Percentiles rank a stretch among this genome's conserved stretches.
These are phyloP conservation scores for Echinosophora koreensis DNA, from an alignment of 306 rosid species.

Conservation along the genomic window DNA sequence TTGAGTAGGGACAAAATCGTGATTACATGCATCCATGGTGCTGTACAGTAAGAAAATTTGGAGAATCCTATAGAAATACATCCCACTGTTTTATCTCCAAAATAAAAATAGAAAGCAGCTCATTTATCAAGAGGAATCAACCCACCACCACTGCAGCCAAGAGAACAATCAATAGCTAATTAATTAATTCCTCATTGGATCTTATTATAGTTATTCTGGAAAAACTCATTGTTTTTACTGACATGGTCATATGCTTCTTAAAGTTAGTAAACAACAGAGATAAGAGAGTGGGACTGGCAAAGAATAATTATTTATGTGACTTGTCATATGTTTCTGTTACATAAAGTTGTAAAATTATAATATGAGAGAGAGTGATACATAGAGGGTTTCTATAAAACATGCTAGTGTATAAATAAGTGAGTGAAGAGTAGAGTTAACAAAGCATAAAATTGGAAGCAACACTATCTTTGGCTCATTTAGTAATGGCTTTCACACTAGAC, in stretches of 20 bases:
- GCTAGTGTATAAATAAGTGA: constrained; percentile 19
- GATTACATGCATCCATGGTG: constrained; percentile 33
- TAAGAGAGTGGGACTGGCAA: constrained; percentile 8
- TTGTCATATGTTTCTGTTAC: constrained; percentile 58
- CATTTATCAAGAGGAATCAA: constrained; percentile 58
- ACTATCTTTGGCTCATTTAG: constrained; percentile 20
- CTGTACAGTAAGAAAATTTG: constrained; percentile 21
- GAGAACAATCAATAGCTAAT: constrained; percentile 57
- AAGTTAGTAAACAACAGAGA: constrained; percentile 57
- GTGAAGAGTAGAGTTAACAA: constrained; percentile 28
- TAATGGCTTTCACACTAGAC: constrained; percentile 61
- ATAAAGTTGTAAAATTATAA: constrained; percentile 44
- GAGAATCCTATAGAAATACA: constrained; percentile 15
- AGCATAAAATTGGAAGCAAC: constrained; percentile 38
- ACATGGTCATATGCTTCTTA: constrained; percentile 72
- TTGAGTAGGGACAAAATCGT: constrained; percentile 42
- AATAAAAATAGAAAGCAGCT: constrained; percentile 42
- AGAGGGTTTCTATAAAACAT: constrained; percentile 43
- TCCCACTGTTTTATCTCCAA: not conserved
- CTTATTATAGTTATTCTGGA: constrained; percentile 57
- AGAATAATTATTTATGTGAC: constrained; percentile 49
- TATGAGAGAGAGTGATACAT: constrained; percentile 23
- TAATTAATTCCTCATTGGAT: constrained; percentile 57
- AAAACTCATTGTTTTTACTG: constrained; percentile 55
- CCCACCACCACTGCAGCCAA: constrained; percentile 27